Conservation (phyloP, 768 basidiomycete species). For the Kwoniella bestiolae region DNA sequence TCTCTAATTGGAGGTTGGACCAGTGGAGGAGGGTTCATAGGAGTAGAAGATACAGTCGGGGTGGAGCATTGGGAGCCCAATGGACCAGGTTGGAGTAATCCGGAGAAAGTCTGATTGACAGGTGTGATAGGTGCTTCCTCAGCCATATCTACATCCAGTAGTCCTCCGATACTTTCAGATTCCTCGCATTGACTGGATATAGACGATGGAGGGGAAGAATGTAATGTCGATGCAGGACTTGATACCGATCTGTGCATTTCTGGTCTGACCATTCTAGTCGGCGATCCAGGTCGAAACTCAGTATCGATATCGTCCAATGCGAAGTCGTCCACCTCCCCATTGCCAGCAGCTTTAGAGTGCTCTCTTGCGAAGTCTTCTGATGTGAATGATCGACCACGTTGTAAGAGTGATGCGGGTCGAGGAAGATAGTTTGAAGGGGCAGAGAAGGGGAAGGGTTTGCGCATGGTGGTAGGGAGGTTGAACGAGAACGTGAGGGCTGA, state of each 20-base stretch:
- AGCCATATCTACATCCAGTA: constrained; percentile 3
- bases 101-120: constrained; percentile 39
- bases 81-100: constrained; percentile 11
- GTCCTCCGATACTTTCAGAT: not conserved
- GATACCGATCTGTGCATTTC: constrained; percentile 32
- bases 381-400: constrained; percentile 53
- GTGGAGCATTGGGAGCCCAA: constrained; percentile 23
- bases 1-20: constrained; percentile 7
- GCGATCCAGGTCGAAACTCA: constrained; percentile 3
- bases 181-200: constrained; percentile 25
- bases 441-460: constrained; percentile 27
- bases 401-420: constrained; percentile 41
- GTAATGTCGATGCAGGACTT: constrained; percentile 22
- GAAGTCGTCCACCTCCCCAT: constrained; percentile 19
- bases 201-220: constrained; percentile 26
- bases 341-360: constrained; percentile 3
- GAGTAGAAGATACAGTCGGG: constrained; percentile 13
- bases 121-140: constrained; percentile 33
- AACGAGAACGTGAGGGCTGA: constrained; percentile 35
- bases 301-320: constrained; percentile 16
- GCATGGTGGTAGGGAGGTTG: constrained; percentile 19
- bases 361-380: constrained; percentile 48
- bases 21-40: constrained; percentile 18
- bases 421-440: constrained; percentile 16
- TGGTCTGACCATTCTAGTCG: constrained; percentile 8